Percentiles rank a stretch among this genome's conserved stretches.
Evolutionary conservation across 2,329 filamentous ascomycete genomes (phyloP).

Genomic region (Fusarium piperis): DNA sequence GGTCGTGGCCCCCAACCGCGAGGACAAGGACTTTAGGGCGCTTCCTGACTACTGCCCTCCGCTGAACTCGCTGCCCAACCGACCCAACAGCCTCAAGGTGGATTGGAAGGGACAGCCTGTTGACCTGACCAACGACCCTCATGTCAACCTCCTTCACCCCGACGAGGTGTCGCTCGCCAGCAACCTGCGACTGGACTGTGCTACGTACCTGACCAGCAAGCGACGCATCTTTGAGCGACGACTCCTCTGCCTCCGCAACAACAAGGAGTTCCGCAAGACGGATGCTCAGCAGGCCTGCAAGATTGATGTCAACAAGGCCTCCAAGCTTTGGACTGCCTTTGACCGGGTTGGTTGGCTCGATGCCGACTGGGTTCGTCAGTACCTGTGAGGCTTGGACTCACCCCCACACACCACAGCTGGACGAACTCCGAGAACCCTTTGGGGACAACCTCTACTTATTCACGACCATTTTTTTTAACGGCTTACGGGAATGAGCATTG

Average conservation of each 20-base stretch:
- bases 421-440: background rate
- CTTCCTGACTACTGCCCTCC: slow-evolving; percentile 80
- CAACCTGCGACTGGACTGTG: slow-evolving; percentile 83
- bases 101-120: slow-evolving; percentile 88
- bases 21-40: slow-evolving; percentile 82
- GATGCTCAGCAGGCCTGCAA: slow-evolving; percentile 97
- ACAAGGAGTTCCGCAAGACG: slow-evolving; percentile 93
- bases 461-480: slow-evolving; percentile 24
- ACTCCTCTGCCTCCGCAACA: slow-evolving; percentile 71
- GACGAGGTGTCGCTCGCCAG: slow-evolving; percentile 82
- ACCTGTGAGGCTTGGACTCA: slow-evolving; percentile 39
- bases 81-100: slow-evolving; percentile 78
- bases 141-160: slow-evolving; percentile 76
- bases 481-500: slow-evolving; percentile 24
- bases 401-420: background rate
- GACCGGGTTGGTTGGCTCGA: slow-evolving; percentile 88
- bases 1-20: slow-evolving; percentile 72
- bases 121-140: slow-evolving; percentile 77
- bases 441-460: slow-evolving; percentile 11
- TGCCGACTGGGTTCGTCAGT: slow-evolving; percentile 53
- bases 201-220: slow-evolving; percentile 92
- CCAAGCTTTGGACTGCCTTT: slow-evolving; percentile 89
- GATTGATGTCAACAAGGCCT: slow-evolving; percentile 98
- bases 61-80: slow-evolving; percentile 69
- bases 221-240: slow-evolving; percentile 86